phyloP scores from a whole-genome alignment of 2,329 filamentous ascomycete genomes.

The Neocatenulostroma microsporum region DNA sequence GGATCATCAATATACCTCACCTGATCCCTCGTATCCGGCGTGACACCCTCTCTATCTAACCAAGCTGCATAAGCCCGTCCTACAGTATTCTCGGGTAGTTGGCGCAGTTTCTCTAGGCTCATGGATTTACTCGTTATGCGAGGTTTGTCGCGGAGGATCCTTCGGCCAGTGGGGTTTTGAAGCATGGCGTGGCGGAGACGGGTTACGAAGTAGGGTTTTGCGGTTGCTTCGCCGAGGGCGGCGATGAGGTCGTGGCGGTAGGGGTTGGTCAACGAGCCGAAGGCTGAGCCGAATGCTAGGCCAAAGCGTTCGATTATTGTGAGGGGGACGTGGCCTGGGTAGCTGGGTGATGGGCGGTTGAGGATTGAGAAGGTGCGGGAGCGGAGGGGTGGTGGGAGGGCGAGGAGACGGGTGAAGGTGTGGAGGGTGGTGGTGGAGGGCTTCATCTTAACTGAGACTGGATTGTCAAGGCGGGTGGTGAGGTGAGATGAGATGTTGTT shows the following conservation, averaged over 20 bases:
- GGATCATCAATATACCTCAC: conserved; percentile 91
- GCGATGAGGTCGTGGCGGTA: conserved; percentile 87
- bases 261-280: conserved; percentile 61
- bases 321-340: conserved; percentile 86
- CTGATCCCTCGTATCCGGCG: conserved; percentile 72
- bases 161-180: conserved; percentile 68
- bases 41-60: conserved; percentile 91
- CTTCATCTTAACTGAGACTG: no score
- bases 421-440: no score
- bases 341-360: conserved; percentile 76
- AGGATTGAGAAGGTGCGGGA: conserved; percentile 66
- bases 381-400: conserved; percentile 26
- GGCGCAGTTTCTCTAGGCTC: conserved; percentile 61
- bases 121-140: conserved; percentile 70
- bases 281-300: conserved; percentile 56
- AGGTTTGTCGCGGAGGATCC: conserved; percentile 83
- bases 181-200: conserved; percentile 92
- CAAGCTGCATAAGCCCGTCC: conserved; percentile 77
- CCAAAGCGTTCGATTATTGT: conserved; percentile 67
- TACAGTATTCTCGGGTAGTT: conserved; percentile 63
- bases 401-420: no score
- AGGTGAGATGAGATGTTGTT: no score
- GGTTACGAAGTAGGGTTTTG: conserved; percentile 89
- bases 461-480: no score
- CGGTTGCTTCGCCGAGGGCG: conserved; percentile 86